phyloP scores from a whole-genome alignment of 441 rosid species.

The Theobroma grandiflorum region DNA sequence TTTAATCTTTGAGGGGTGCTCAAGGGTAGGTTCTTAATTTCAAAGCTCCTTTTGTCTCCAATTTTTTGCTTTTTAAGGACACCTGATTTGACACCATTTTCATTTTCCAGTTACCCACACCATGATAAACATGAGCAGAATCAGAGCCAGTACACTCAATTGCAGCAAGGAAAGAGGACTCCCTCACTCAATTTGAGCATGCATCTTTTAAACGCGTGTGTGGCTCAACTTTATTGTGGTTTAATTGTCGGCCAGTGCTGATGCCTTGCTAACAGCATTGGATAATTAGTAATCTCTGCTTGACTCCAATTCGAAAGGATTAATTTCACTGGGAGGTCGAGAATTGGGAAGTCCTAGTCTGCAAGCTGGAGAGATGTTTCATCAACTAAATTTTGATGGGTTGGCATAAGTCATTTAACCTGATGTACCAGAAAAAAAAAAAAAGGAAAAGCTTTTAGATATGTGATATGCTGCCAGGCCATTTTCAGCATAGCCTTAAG shows the following conservation, averaged over 20 bases:
- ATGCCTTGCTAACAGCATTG: no score
- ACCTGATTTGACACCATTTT: constrained; percentile 46
- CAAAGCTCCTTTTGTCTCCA: not conserved
- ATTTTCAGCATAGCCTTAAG: not conserved
- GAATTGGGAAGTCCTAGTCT: not conserved
- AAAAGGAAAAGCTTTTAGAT: not conserved
- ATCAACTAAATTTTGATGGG: not conserved
- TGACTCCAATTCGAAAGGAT: not conserved
- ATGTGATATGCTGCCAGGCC: not conserved
- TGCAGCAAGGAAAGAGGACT: constrained; percentile 18
- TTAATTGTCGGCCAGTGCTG: no score
- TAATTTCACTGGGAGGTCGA: not conserved
- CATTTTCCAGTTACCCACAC: constrained; percentile 39
- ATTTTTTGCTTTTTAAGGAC: constrained; percentile 19
- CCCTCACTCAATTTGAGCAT: not conserved
- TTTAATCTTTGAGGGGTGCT: not conserved
- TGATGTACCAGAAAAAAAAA: not conserved
- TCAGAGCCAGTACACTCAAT: constrained; percentile 28
- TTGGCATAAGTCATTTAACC: not conserved
- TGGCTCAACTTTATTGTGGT: no score
- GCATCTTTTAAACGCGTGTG: not conserved
- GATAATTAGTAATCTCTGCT: not conserved
- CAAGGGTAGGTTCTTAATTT: not conserved
- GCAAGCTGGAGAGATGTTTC: not conserved
- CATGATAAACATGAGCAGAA: constrained; percentile 1